Evolutionary conservation across 805 yeast genomes (phyloP).

Genomic region (Starmerella tilneyi): DNA sequence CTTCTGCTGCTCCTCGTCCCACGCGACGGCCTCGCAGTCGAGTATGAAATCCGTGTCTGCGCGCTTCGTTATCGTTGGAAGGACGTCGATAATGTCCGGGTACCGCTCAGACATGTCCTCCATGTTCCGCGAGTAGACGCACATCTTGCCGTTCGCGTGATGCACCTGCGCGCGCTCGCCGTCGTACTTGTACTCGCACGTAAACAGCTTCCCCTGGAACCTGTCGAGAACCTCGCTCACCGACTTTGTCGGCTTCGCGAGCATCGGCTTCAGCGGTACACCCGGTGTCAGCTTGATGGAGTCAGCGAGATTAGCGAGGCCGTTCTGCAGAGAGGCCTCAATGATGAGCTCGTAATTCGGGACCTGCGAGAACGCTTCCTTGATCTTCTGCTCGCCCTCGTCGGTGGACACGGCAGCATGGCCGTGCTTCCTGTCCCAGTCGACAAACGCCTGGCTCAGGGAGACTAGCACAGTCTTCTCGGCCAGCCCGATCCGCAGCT

Average conservation of each 20-base stretch:
- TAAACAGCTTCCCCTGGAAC: conserved; percentile 72
- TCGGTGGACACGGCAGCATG: conserved; percentile 11
- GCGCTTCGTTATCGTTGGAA: conserved; percentile 45
- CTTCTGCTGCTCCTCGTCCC: conserved; percentile 69
- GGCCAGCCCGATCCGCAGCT: conserved; percentile 83
- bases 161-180: conserved; percentile 98
- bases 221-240: conserved; percentile 85
- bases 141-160: conserved; percentile 50
- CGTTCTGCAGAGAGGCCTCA: conserved; percentile 51
- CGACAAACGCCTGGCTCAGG: conserved; percentile 69
- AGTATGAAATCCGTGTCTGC: conserved; percentile 49
- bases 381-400: conserved; percentile 40
- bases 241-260: conserved; percentile 94
- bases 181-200: conserved; percentile 95
- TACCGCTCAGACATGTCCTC: conserved; percentile 95
- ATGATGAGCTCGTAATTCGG: conserved; percentile 84
- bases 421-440: conserved; percentile 40
- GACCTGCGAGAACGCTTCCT: conserved; percentile 78
- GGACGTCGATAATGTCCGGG: conserved; percentile 72
- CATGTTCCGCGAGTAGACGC: conserved; percentile 83
- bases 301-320: conserved; percentile 54
- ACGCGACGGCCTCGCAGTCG: conserved; percentile 97
- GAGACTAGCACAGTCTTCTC: conserved; percentile 83
- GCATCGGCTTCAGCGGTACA: conserved; percentile 92
- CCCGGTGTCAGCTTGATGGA: conserved; percentile 78